phyloP scores from a whole-genome alignment of 2,329 filamentous ascomycete genomes.

The Emydomyces testavorans region DNA sequence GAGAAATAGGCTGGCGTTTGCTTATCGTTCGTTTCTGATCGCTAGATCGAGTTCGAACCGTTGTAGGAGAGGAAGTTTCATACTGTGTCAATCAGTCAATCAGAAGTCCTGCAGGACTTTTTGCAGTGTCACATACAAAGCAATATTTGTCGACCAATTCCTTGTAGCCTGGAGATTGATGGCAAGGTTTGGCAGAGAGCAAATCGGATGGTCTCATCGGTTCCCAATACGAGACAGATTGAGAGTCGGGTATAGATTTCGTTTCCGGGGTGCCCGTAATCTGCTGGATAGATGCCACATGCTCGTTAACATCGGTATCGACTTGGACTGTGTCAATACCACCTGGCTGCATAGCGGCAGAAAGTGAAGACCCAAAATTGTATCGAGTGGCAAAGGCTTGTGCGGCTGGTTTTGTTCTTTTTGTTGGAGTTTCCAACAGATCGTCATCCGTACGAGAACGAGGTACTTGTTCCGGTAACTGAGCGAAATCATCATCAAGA shows the following conservation, averaged over 20 bases:
- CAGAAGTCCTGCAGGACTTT: not conserved
- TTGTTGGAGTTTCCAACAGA: conserved; percentile 27
- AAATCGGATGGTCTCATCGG: conserved; percentile 10
- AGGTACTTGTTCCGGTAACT: not conserved
- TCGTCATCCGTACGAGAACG: conserved; percentile 6
- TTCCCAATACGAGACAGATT: not conserved
- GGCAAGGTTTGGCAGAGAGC: conserved; percentile 49
- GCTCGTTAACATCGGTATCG: not conserved
- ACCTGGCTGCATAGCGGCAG: conserved; percentile 59
- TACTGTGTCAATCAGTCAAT: conserved; percentile 5
- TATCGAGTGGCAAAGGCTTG: conserved; percentile 86
- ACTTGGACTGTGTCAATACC: conserved; percentile 19
- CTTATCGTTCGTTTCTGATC: not conserved
- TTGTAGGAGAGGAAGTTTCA: conserved; percentile 6
- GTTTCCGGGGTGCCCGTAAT: not conserved
- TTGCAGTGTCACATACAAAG: conserved; percentile 67
- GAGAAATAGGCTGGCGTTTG: conserved; percentile 1
- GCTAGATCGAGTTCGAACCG: not conserved
- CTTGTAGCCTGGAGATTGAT: conserved; percentile 83
- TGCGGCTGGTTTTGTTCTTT: conserved; percentile 41
- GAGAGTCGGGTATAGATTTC: not conserved
- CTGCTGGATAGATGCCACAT: not conserved
- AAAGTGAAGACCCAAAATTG: conserved; percentile 87
- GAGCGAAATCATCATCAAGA: conserved; percentile 4
- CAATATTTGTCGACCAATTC: conserved; percentile 98